Conservation (phyloP, 1,284 basidiomycete species). For the Leucoagaricus sp. region DNA sequence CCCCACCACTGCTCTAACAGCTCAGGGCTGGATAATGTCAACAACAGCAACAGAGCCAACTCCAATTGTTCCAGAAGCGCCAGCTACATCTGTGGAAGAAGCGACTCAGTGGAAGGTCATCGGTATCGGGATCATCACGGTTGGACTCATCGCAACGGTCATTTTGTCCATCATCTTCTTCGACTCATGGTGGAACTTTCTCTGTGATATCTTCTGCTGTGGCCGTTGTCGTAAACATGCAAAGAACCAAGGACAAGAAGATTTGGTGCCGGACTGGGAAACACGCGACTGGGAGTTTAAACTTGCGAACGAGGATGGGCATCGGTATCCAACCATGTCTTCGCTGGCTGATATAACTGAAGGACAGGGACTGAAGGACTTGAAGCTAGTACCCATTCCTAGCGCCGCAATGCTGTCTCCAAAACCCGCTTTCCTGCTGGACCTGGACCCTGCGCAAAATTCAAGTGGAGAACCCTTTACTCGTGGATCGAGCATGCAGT, state of each 20-base stretch:
- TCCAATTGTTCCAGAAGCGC: slow-evolving; percentile 19
- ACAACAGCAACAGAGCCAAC: background rate
- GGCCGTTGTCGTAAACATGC: slow-evolving; percentile 29
- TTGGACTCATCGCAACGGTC: slow-evolving; percentile 53
- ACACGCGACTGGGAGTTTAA: slow-evolving; percentile 58
- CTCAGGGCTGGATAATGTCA: background rate
- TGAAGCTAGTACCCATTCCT: background rate
- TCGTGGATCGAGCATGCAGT: slow-evolving; percentile 5
- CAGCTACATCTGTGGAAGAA: slow-evolving; percentile 34
- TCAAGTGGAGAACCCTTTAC: background rate
- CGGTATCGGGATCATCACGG: slow-evolving; percentile 60
- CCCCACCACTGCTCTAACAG: background rate
- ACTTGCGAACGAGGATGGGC: slow-evolving; percentile 45
- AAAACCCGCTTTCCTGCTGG: background rate
- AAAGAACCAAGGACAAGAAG: slow-evolving; percentile 41
- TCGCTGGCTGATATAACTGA: slow-evolving; percentile 33
- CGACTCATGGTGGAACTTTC: slow-evolving; percentile 63
- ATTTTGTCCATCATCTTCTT: slow-evolving; percentile 62
- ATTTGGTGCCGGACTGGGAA: slow-evolving; percentile 64
- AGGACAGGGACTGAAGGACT: slow-evolving; percentile 20
- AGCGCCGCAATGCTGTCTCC: background rate
- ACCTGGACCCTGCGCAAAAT: background rate
- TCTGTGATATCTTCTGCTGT: slow-evolving; percentile 48
- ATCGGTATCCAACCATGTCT: slow-evolving; percentile 41
- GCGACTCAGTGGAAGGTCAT: slow-evolving; percentile 64